Percentiles rank a stretch among this genome's conserved stretches.
Conservation (phyloP, 441 rosid genomes). For the Brassica hybrid region DNA sequence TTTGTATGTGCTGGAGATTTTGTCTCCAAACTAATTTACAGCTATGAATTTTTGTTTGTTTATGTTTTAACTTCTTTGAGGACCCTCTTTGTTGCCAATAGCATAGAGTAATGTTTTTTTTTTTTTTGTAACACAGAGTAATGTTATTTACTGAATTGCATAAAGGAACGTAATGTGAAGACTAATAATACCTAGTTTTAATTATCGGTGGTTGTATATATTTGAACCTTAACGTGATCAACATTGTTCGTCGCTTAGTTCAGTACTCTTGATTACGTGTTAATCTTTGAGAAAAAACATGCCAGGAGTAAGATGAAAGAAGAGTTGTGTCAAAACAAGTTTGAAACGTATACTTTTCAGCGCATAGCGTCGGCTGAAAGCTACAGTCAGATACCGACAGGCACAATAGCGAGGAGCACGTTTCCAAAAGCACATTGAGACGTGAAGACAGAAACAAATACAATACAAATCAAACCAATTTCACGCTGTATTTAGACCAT, state of each 20-base stretch:
- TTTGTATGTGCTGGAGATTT: constrained; percentile 10
- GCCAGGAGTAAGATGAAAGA: background rate
- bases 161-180: background rate
- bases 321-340: background rate
- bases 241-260: background rate
- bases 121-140: too few relatives aligned
- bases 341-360: background rate
- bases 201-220: background rate
- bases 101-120: too few relatives aligned
- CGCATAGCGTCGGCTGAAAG: background rate
- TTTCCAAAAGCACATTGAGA: constrained; percentile 6
- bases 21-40: constrained; percentile 2
- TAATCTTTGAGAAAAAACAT: background rate
- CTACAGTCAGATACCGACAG: background rate
- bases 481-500: background rate
- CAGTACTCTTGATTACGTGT: background rate
- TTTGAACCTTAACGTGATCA: background rate
- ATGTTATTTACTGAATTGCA: background rate
- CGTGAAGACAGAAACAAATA: background rate
- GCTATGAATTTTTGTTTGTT: background rate
- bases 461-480: background rate
- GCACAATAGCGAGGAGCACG: background rate
- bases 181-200: background rate
- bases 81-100: too few relatives aligned
- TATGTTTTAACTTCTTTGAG: background rate